Conservation (phyloP, 192 early-diverging fungal species). For the Linnemannia zychae region DNA sequence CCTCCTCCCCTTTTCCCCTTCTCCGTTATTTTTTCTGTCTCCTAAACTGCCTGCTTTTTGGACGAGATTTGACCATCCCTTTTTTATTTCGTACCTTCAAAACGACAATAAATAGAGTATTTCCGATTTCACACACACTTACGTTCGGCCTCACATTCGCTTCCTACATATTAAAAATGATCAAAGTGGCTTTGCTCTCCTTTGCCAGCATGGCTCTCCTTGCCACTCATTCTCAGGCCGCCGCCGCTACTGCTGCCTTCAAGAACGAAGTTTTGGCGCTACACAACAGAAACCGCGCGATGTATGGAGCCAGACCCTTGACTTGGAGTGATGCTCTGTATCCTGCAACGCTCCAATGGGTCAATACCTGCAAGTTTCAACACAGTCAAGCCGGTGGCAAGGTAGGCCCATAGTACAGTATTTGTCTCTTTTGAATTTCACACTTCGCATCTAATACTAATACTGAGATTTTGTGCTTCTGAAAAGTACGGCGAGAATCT, state of each 20-base stretch:
- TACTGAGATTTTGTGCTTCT: not conserved
- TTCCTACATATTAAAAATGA: not conserved
- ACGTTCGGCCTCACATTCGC: not conserved
- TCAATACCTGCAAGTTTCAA: constrained; percentile 1
- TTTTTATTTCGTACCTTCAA: no score
- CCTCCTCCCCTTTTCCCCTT: no score
- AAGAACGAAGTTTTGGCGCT: constrained; percentile 9
- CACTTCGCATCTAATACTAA: not conserved
- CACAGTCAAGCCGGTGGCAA: not conserved
- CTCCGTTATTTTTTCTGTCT: no score
- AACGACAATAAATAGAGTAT: no score
- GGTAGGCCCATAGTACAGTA: not conserved
- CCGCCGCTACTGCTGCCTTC: not conserved
- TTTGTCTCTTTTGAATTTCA: no score
- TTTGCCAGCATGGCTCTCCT: constrained; percentile 16
- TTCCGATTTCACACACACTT: not conserved
- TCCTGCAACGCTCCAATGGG: constrained; percentile 4
- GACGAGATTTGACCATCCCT: no score
- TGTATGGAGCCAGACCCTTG: constrained; percentile 16
- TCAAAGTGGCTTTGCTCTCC: constrained; percentile 10
- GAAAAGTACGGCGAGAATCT: constrained; percentile 20
- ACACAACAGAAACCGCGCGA: constrained; percentile 5
- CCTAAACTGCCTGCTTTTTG: no score
- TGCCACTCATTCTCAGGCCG: constrained; percentile 4
- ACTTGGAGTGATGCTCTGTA: constrained; percentile 14